Evolutionary conservation across 1,284 basidiomycete genomes (phyloP).

Genomic region (Boletus sp.): DNA sequence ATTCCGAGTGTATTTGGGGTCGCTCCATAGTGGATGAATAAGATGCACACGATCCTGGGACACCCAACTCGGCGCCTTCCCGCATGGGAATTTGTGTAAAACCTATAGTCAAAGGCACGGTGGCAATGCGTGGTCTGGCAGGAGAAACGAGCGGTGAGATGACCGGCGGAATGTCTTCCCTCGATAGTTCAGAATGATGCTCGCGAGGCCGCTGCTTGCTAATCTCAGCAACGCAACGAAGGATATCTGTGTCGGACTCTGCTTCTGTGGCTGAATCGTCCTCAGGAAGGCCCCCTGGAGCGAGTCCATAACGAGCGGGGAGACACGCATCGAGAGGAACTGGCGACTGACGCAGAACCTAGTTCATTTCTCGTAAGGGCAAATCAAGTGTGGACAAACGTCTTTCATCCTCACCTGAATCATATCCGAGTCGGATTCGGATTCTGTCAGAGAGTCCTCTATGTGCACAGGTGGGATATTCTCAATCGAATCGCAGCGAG

Average conservation of each 20-base stretch:
- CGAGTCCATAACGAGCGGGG: background rate
- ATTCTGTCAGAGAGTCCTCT: slow-evolving; percentile 33
- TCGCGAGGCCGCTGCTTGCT: slow-evolving; percentile 6
- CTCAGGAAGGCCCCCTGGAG: slow-evolving; percentile 3
- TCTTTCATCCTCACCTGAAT: slow-evolving; percentile 7
- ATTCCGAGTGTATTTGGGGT: slow-evolving; percentile 5
- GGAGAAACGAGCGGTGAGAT: slow-evolving; percentile 32
- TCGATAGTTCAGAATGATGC: background rate
- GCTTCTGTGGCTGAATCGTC: slow-evolving; percentile 35
- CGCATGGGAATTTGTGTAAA: slow-evolving; percentile 3
- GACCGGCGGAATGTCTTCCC: slow-evolving; percentile 2
- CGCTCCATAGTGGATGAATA: background rate
- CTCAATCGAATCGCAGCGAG: slow-evolving; percentile 6
- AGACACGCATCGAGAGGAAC: background rate
- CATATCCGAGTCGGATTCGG: slow-evolving; percentile 29
- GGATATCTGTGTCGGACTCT: slow-evolving; percentile 34
- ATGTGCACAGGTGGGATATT: slow-evolving; percentile 4
- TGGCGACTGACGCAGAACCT: background rate
- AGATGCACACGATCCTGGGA: background rate
- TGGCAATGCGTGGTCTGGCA: slow-evolving; percentile 13
- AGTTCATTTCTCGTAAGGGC: background rate
- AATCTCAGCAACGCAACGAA: slow-evolving; percentile 28
- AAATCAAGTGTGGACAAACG: background rate
- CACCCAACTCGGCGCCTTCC: slow-evolving; percentile 4
- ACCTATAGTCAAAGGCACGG: background rate